phyloP scores from a whole-genome alignment of 768 basidiomycete species.

The Mycena venus region DNA sequence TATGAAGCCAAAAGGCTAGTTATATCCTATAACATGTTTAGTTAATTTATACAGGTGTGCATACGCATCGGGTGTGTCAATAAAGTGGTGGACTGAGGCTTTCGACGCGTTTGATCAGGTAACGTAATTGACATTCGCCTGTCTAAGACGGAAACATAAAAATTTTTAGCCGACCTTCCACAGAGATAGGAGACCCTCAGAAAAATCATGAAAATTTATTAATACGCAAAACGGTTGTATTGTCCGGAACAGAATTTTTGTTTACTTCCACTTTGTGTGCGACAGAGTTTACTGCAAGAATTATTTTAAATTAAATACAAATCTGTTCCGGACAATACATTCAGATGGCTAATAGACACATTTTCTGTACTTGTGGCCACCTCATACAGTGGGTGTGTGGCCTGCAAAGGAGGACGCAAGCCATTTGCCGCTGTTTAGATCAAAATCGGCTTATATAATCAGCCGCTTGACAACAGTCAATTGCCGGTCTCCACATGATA shows the following conservation, averaged over 20 bases:
- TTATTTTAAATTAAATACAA: neutral
- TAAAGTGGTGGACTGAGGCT: neutral
- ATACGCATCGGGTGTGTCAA: neutral
- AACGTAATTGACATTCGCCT: neutral
- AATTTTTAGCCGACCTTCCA: neutral
- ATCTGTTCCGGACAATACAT: conserved; percentile 7
- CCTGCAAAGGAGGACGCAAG: too few species aligned
- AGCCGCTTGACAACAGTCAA: neutral
- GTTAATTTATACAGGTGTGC: too few species aligned
- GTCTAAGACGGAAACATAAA: neutral
- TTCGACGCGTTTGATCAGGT: neutral
- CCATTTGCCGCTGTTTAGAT: neutral
- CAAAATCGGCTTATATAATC: neutral
- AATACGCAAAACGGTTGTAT: neutral
- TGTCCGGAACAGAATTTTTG: neutral
- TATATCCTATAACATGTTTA: too few species aligned
- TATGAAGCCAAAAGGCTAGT: too few species aligned
- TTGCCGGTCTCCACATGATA: conserved; percentile 12
- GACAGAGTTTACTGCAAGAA: too few species aligned
- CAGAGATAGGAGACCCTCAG: neutral
- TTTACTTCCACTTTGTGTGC: too few species aligned
- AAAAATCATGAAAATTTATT: neutral
- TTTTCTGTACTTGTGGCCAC: neutral
- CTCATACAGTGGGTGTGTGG: neutral
- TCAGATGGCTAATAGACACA: neutral